Evolutionary conservation across 140 eudicot species (phyloP).

Genomic region (Flaveria floridana): DNA sequence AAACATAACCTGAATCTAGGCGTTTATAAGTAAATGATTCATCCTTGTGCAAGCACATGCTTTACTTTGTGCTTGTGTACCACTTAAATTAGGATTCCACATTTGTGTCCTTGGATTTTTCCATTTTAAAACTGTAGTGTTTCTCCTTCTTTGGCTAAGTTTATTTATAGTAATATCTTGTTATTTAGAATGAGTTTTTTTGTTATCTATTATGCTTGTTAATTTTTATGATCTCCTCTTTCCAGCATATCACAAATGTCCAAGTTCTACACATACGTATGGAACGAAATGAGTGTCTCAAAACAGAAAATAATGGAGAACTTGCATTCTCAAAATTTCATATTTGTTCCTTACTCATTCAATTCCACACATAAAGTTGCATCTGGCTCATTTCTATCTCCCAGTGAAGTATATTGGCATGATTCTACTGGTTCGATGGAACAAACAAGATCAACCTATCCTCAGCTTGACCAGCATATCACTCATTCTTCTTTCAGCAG

Average conservation of each 20-base stretch:
- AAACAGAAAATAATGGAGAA: constrained; percentile 49
- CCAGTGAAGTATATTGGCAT: constrained; percentile 80
- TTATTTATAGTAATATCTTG: background rate
- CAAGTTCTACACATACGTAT: constrained; percentile 62
- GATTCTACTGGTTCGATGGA: constrained; percentile 70
- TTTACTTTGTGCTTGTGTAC: constrained; percentile 2
- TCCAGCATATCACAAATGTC: constrained; percentile 82
- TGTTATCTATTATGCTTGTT: background rate
- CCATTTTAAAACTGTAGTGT: background rate
- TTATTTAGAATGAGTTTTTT: background rate
- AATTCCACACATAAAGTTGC: constrained; percentile 47
- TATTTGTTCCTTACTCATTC: constrained; percentile 64
- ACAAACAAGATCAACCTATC: constrained; percentile 32
- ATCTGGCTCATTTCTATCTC: constrained; percentile 68
- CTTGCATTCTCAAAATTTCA: constrained; percentile 61
- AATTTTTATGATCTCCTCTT: background rate
- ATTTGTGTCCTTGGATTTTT: background rate
- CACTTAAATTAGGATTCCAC: background rate
- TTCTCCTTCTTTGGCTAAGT: background rate
- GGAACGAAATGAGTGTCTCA: constrained; percentile 63
- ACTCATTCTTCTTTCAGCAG: constrained; percentile 35
- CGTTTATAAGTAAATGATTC: constrained; percentile 3
- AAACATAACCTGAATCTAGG: background rate
- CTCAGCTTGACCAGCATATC: constrained; percentile 23
- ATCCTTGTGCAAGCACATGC: background rate